A percentile compares a stretch with the other conserved stretches of the same genome.
These are phyloP conservation scores for Trametes pubescens DNA, from an alignment of 1,284 basidiomycete genomes.

Conservation along the genomic window DNA sequence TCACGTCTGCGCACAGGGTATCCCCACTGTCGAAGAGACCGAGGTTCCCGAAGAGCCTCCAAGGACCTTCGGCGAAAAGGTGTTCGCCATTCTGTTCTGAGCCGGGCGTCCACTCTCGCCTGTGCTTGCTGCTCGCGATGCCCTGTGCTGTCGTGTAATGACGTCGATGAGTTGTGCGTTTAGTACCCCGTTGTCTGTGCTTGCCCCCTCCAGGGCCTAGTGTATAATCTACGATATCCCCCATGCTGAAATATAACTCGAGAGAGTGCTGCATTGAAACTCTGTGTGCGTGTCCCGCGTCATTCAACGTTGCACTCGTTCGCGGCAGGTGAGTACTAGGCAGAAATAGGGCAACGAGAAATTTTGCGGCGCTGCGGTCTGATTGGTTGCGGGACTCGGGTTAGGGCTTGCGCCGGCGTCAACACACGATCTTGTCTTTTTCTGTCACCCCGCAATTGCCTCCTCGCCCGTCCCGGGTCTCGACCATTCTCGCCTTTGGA, in stretches of 20 bases:
- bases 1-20: slow-evolving; percentile 45
- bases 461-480: no score
- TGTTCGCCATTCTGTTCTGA: slow-evolving; percentile 49
- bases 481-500: no score
- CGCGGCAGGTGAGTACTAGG: no score
- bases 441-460: no score
- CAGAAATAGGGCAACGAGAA: no score
- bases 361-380: no score
- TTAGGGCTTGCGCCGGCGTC: no score
- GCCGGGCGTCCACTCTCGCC: neutral
- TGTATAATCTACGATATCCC: slow-evolving; percentile 23
- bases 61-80: slow-evolving; percentile 45
- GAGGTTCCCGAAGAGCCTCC: slow-evolving; percentile 52
- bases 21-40: slow-evolving; percentile 62
- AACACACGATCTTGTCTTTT: no score
- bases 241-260: neutral
- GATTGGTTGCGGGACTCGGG: no score
- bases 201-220: slow-evolving; percentile 1
- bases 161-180: slow-evolving; percentile 9
- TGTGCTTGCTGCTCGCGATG: slow-evolving; percentile 7
- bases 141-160: slow-evolving; percentile 11
- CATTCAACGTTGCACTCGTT: no score
- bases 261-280: neutral
- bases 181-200: slow-evolving; percentile 3
- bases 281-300: neutral